Conservation (phyloP, 2,329 filamentous ascomycete genomes). For the Trichoderma hamatum region DNA sequence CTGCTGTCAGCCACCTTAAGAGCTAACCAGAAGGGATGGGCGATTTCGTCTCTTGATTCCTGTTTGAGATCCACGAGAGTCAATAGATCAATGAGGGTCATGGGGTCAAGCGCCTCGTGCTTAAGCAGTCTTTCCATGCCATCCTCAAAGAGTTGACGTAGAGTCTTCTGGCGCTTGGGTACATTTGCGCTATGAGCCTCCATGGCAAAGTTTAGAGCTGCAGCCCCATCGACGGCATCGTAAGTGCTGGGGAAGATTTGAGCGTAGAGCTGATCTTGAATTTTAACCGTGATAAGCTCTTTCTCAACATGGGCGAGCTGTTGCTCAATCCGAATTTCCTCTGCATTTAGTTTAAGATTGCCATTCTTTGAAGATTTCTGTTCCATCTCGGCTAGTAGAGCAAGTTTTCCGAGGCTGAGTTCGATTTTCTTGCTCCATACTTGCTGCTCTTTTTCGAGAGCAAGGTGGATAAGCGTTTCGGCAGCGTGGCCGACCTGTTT, state of each 20-base stretch:
- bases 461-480: slow-evolving; percentile 69
- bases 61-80: slow-evolving; percentile 67
- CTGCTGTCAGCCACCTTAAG: slow-evolving; percentile 62
- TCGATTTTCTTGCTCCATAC: slow-evolving; percentile 94
- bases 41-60: slow-evolving; percentile 54
- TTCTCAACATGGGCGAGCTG: slow-evolving; percentile 59
- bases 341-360: slow-evolving; percentile 44
- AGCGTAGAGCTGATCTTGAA: slow-evolving; percentile 80
- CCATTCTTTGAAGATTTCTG: slow-evolving; percentile 32
- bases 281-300: slow-evolving; percentile 68
- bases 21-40: slow-evolving; percentile 74
- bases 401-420: slow-evolving; percentile 84
- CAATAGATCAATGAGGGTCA: slow-evolving; percentile 71
- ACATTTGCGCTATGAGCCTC: slow-evolving; percentile 63
- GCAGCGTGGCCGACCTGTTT: slow-evolving; percentile 75
- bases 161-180: slow-evolving; percentile 62
- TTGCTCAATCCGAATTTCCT: slow-evolving; percentile 45
- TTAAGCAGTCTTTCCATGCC: slow-evolving; percentile 70
- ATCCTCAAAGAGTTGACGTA: slow-evolving; percentile 72
- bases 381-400: slow-evolving; percentile 65
- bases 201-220: slow-evolving; percentile 75
- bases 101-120: slow-evolving; percentile 70
- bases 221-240: slow-evolving; percentile 76
- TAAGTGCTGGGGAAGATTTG: slow-evolving; percentile 69
- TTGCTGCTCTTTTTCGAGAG: slow-evolving; percentile 71